Conservation (phyloP, 2,329 filamentous ascomycete genomes). For the Neonectria sp. region DNA sequence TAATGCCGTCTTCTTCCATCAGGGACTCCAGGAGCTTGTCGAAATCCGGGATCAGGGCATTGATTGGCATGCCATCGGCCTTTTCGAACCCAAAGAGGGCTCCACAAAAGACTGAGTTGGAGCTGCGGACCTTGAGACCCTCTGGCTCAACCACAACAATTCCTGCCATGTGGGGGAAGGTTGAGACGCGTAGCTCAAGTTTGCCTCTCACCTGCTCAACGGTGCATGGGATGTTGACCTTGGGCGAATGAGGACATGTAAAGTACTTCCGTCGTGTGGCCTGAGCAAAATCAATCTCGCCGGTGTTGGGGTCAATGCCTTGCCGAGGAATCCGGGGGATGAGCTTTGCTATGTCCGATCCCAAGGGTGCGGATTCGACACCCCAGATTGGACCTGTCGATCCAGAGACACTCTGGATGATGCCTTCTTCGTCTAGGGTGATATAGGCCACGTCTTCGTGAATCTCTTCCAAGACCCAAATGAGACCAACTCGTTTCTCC, state of each 20-base stretch:
- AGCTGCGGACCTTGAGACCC: constrained; percentile 86
- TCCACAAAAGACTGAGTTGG: constrained; percentile 94
- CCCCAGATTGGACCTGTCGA: constrained; percentile 91
- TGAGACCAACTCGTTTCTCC: constrained; percentile 92
- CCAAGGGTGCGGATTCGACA: constrained; percentile 74
- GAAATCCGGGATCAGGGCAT: constrained; percentile 87
- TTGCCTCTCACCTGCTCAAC: constrained; percentile 80
- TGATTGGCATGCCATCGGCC: constrained; percentile 85
- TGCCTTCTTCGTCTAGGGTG: constrained; percentile 82
- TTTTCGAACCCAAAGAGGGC: constrained; percentile 92
- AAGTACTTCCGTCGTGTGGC: constrained; percentile 83
- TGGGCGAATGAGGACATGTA: constrained; percentile 84
- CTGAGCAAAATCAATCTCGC: constrained; percentile 84
- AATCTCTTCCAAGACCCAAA: constrained; percentile 99
- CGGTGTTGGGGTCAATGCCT: constrained; percentile 77
- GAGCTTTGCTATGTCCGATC: constrained; percentile 82
- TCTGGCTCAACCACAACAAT: constrained; percentile 92
- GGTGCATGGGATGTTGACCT: constrained; percentile 87
- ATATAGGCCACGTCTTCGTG: constrained; percentile 91
- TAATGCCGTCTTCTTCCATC: constrained; percentile 87
- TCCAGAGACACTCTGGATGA: constrained; percentile 79
- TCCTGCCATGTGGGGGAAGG: constrained; percentile 96
- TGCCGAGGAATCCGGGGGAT: constrained; percentile 87
- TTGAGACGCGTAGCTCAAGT: constrained; percentile 86
- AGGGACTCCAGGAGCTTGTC: constrained; percentile 86